Evolutionary conservation across 495 filamentous ascomycete genomes (phyloP).

Genomic region (Chaetomidium leptoderma): DNA sequence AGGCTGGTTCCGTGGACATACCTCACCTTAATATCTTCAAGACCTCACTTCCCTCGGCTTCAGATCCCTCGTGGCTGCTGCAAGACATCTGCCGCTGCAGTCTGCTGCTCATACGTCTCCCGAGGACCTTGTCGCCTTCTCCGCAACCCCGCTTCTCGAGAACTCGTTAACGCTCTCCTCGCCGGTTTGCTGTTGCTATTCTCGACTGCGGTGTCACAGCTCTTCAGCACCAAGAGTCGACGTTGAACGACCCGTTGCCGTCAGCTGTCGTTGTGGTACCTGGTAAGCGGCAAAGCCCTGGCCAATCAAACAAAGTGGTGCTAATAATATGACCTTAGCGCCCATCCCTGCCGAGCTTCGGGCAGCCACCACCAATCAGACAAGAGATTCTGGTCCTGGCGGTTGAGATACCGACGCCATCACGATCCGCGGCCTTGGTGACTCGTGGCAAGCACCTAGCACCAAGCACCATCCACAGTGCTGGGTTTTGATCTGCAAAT

Average conservation of each 20-base stretch:
- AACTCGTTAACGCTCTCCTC: not conserved
- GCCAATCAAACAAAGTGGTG: constrained; percentile 27
- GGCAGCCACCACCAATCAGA: constrained; percentile 29
- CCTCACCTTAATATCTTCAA: not conserved
- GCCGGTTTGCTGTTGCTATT: not conserved
- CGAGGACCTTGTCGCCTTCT: not conserved
- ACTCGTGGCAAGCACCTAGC: constrained; percentile 15
- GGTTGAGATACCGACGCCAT: constrained; percentile 33
- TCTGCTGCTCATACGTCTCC: too few species aligned
- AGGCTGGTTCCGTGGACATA: constrained; percentile 14
- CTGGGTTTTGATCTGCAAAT: constrained; percentile 16
- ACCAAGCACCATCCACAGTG: constrained; percentile 11
- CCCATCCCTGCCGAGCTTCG: constrained; percentile 30
- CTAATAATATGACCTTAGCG: constrained; percentile 40
- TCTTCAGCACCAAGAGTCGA: constrained; percentile 9
- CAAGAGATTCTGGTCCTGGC: constrained; percentile 13
- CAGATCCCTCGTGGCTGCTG: not conserved
- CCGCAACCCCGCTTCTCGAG: not conserved
- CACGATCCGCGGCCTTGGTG: constrained; percentile 23
- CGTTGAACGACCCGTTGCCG: constrained; percentile 1
- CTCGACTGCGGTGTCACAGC: not conserved
- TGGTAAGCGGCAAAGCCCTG: constrained; percentile 30
- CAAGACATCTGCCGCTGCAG: not conserved
- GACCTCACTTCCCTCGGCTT: not conserved
- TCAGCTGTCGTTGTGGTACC: constrained; percentile 21